phyloP scores from a whole-genome alignment of 768 basidiomycete genomes.

The Cystofilobasidium macerans region DNA sequence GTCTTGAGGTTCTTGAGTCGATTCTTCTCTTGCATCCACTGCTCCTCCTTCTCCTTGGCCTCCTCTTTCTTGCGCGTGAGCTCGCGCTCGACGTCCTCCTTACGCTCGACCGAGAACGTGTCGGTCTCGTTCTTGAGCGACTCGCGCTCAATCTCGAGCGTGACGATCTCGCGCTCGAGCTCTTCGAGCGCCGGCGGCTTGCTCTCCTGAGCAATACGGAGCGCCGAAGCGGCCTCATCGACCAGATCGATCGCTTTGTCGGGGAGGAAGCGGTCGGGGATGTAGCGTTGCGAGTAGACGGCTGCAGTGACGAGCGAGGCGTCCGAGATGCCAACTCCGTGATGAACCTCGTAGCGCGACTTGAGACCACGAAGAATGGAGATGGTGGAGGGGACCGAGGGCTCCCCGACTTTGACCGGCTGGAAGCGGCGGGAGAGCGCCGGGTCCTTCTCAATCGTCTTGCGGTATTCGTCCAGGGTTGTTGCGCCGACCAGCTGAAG shows the following conservation, averaged over 20 bases:
- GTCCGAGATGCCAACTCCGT: slow-evolving; percentile 85
- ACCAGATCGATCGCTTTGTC: slow-evolving; percentile 77
- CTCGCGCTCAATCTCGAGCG: slow-evolving; percentile 78
- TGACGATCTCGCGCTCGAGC: slow-evolving; percentile 71
- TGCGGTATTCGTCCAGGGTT: slow-evolving; percentile 42
- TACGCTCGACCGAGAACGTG: slow-evolving; percentile 65
- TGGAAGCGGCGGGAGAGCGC: slow-evolving; percentile 81
- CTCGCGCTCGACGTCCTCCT: slow-evolving; percentile 54
- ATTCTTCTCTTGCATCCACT: slow-evolving; percentile 52
- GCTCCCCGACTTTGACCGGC: slow-evolving; percentile 77
- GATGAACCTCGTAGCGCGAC: slow-evolving; percentile 75
- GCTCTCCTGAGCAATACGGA: slow-evolving; percentile 76
- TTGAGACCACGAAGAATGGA: slow-evolving; percentile 74
- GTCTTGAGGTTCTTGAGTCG: slow-evolving; percentile 37
- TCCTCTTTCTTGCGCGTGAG: slow-evolving; percentile 53
- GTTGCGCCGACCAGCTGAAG: slow-evolving; percentile 83
- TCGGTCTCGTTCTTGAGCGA: slow-evolving; percentile 80
- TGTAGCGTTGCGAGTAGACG: slow-evolving; percentile 55
- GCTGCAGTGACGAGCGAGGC: slow-evolving; percentile 80
- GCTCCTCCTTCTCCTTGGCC: slow-evolving; percentile 49
- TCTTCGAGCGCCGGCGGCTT: slow-evolving; percentile 76
- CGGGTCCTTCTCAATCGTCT: slow-evolving; percentile 77
- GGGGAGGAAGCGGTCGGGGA: slow-evolving; percentile 75
- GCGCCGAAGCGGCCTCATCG: slow-evolving; percentile 80
- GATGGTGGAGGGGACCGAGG: slow-evolving; percentile 49